Percentiles rank a stretch among this genome's conserved stretches.
Evolutionary conservation across 192 early-diverging fungal species (phyloP).

Genomic region (Entomortierella beljakovae): DNA sequence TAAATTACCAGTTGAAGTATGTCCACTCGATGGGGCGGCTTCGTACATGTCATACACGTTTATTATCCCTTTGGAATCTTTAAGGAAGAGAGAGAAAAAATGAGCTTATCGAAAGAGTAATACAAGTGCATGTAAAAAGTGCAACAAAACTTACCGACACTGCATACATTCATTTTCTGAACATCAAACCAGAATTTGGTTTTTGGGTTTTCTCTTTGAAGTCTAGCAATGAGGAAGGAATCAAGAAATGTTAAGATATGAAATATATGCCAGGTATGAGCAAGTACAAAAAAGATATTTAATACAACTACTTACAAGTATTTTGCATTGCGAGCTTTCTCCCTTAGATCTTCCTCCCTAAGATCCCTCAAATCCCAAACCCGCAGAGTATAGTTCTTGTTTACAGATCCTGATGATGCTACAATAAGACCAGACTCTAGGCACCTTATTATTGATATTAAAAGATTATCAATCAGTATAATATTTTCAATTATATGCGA

Average conservation of each 20-base stretch:
- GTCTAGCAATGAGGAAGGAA: background rate
- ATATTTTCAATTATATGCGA: too few species aligned
- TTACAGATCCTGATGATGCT: slow-evolving; percentile 8
- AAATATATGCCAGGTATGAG: too few species aligned
- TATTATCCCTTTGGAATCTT: slow-evolving; percentile 11
- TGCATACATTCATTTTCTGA: slow-evolving; percentile 22
- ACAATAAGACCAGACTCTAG: slow-evolving; percentile 44
- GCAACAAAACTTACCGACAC: slow-evolving; percentile 10
- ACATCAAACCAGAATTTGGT: slow-evolving; percentile 28
- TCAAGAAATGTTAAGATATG: too few species aligned
- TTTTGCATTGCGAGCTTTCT: slow-evolving; percentile 14
- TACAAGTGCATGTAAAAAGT: background rate
- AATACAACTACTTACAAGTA: too few species aligned
- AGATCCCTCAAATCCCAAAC: slow-evolving; percentile 44
- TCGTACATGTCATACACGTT: slow-evolving; percentile 15
- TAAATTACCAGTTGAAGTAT: slow-evolving; percentile 6
- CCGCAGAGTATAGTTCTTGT: background rate
- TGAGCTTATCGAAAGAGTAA: background rate
- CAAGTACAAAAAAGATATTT: too few species aligned
- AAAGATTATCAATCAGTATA: too few species aligned
- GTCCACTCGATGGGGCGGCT: slow-evolving; percentile 4
- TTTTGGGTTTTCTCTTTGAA: background rate
- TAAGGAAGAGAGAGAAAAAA: background rate
- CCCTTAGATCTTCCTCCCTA: slow-evolving; percentile 1
- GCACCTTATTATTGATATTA: slow-evolving; percentile 2